Evolutionary conservation across 2,329 filamentous ascomycete genomes (phyloP).

Genomic region (Tolypocladium paradoxum): DNA sequence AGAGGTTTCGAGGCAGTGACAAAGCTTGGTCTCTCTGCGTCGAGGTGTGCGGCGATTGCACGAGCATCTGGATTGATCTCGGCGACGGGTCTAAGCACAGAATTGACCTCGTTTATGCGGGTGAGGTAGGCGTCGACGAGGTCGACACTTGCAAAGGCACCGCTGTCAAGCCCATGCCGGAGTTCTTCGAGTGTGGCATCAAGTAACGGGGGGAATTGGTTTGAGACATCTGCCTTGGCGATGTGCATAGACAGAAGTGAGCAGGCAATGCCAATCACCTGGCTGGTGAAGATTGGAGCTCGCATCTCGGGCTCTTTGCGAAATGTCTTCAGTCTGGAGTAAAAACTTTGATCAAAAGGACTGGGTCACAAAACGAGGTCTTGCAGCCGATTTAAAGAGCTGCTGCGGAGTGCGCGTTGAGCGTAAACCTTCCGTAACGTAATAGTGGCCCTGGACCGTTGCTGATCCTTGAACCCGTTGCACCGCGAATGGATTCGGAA

Average conservation of each 20-base stretch:
- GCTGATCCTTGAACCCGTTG: too few relatives aligned
- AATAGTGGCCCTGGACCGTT: too few relatives aligned
- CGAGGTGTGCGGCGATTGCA: slow-evolving; percentile 16
- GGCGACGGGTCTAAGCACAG: slow-evolving; percentile 10
- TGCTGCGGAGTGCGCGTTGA: not conserved
- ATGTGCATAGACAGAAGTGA: not conserved
- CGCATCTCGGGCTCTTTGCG: not conserved
- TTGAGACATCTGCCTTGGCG: not conserved
- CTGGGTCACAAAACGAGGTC: not conserved
- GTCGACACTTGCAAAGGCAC: too few relatives aligned
- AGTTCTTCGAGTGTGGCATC: too few relatives aligned
- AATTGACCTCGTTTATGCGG: slow-evolving; percentile 20
- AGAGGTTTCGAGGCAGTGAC: slow-evolving; percentile 28
- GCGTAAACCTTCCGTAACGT: too few relatives aligned
- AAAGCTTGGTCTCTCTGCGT: slow-evolving; percentile 9
- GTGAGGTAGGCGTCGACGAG: too few relatives aligned
- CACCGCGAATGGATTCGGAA: too few relatives aligned
- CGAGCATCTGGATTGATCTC: slow-evolving; percentile 22
- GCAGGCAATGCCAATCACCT: not conserved
- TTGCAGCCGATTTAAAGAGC: not conserved
- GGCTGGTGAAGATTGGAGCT: not conserved
- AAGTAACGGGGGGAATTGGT: slow-evolving; percentile 10
- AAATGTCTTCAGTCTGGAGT: not conserved
- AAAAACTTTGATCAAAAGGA: not conserved
- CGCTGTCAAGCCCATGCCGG: too few relatives aligned